Conservation (phyloP, 495 filamentous ascomycete species). For the Podospora pseudopauciseta region DNA sequence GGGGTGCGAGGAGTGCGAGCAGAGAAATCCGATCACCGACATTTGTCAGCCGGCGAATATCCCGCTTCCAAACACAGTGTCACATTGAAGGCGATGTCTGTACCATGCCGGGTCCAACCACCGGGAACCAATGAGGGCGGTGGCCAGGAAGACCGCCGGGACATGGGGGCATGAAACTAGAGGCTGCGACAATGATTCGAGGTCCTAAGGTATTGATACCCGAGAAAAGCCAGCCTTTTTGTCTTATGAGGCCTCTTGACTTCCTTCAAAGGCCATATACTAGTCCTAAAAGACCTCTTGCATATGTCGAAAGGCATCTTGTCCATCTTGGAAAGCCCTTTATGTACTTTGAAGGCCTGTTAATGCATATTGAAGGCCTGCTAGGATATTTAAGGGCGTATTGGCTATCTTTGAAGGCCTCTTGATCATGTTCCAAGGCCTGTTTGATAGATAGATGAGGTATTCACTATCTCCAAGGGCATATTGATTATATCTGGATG, state of each 20-base stretch:
- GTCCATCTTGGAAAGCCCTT: no score
- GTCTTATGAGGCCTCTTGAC: no score
- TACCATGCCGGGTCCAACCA: neutral
- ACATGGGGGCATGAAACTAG: neutral
- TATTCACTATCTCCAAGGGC: neutral
- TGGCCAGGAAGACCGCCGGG: neutral
- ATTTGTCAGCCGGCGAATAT: neutral
- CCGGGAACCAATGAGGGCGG: neutral
- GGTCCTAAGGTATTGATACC: neutral
- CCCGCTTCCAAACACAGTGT: neutral
- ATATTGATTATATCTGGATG: no score
- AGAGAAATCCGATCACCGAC: neutral
- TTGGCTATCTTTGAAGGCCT: no score
- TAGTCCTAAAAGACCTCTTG: neutral
- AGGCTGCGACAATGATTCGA: neutral
- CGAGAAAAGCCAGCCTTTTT: no score
- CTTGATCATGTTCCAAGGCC: no score
- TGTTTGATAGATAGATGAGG: no score
- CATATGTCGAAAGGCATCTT: no score
- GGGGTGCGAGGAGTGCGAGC: neutral
- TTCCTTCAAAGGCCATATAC: neutral
- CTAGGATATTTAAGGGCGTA: no score
- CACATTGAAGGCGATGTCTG: neutral
- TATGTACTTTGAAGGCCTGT: no score
- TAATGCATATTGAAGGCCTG: no score